Evolutionary conservation across 1,284 basidiomycete species (phyloP), one percentile per base, ranked within the genome.

Genomic region (Microbotryomycetes sp.): DNA sequence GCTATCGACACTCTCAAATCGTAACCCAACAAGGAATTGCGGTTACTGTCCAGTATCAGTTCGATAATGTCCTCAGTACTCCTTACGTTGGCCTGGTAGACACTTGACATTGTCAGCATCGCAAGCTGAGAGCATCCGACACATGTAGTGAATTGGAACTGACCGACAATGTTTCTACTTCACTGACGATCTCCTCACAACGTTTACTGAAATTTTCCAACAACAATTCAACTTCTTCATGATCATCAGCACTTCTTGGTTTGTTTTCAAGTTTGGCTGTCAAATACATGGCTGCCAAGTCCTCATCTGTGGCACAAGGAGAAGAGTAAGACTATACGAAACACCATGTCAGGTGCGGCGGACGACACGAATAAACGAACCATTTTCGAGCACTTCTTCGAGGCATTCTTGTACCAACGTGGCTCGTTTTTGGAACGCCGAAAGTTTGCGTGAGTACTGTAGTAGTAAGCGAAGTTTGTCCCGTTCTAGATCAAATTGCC

Each of bases 61-160:
- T 98, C 94, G 6, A 96, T 91, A 55, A 97, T 94, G 76, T 97
- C 93, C 79, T 97, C 92, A 0, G 93, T 97, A 19, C 90, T 92
- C 78, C 90, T 87, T 58, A 97, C 90, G 74, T 96, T 96, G 59
- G 81, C 83, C 89, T 92, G 70, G 36, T 54, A 26, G 25, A 9
- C 36, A 42, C 19, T 42, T 47, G 60, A 49, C 47, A 58, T 28
- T 22, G 32, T n/a, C 19, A n/a, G n/a, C n/a, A n/a, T n/a, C n/a
- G n/a, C n/a, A n/a, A n/a, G n/a, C n/a, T n/a, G n/a, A n/a, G n/a
- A n/a, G n/a, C n/a, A n/a, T 28, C 48, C 22, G 51, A 51, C 30
- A 52, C 31, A n/a, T 19, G 36, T 46, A 25, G 6, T 14, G 26
- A 22, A 28, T 32, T 70, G 42, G 26, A 19, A 76, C 80, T 59